Conservation (phyloP, 306 rosid species). For the Pterocarpus macrocarpus region DNA sequence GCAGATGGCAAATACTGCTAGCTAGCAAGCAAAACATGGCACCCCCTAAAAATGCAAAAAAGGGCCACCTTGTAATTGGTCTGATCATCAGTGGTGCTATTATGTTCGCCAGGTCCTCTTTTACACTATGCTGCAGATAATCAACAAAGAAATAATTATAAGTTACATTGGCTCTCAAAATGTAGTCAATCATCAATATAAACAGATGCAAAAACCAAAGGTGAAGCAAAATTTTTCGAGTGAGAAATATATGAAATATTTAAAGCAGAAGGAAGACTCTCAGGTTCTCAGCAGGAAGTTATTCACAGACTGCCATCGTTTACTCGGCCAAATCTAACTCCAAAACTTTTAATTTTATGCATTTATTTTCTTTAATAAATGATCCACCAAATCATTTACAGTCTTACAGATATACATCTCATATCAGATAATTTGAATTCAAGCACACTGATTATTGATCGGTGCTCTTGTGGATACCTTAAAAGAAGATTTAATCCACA, state of each 20-base stretch:
- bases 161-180: slow-evolving; percentile 36
- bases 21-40: slow-evolving; percentile 97
- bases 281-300: slow-evolving; percentile 8
- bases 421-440: slow-evolving; percentile 2
- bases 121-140: slow-evolving; percentile 71
- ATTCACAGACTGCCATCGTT: slow-evolving; percentile 29
- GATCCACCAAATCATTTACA: not conserved
- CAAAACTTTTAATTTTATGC: not conserved
- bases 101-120: slow-evolving; percentile 81
- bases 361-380: not conserved
- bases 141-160: slow-evolving; percentile 43
- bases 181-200: slow-evolving; percentile 32
- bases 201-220: slow-evolving; percentile 14
- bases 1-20: slow-evolving; percentile 93
- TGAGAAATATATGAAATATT: slow-evolving; percentile 18
- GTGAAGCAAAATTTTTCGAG: not conserved
- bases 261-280: not conserved
- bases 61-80: slow-evolving; percentile 97
- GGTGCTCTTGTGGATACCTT: not conserved
- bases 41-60: slow-evolving; percentile 90
- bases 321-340: slow-evolving; percentile 18
- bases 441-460: slow-evolving; percentile 19
- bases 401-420: slow-evolving; percentile 15
- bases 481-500: slow-evolving; percentile 6
- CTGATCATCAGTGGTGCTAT: slow-evolving; percentile 80